phyloP scores from a whole-genome alignment of 78 protist genomes.

The Cavenderia fasciculata region DNA sequence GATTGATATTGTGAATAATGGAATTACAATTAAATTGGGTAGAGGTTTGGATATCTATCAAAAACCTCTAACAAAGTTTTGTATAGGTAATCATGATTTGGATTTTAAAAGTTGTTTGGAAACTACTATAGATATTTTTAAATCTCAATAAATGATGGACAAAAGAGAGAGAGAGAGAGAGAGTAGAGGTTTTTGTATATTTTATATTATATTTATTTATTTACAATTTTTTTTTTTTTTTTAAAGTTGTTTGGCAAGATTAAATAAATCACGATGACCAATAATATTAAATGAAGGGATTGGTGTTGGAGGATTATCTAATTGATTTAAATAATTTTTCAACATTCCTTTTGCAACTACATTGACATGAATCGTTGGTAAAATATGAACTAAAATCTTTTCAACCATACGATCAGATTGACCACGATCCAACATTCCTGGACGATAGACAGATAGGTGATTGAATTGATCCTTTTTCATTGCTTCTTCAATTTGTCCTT shows the following conservation, averaged over 20 bases:
- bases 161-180: too few relatives aligned
- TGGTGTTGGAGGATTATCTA: too few relatives aligned
- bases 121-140: slow-evolving; percentile 29
- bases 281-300: too few relatives aligned
- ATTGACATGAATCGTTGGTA: neutral
- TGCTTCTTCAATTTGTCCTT: slow-evolving; percentile 76
- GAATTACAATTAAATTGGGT: slow-evolving; percentile 14
- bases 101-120: slow-evolving; percentile 44
- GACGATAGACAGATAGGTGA: slow-evolving; percentile 49
- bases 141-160: too few relatives aligned
- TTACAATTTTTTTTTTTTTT: too few relatives aligned
- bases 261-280: too few relatives aligned
- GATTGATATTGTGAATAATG: slow-evolving; percentile 13
- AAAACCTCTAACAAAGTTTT: neutral
- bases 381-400: neutral
- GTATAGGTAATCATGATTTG: slow-evolving; percentile 12
- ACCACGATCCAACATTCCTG: slow-evolving; percentile 68
- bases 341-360: neutral
- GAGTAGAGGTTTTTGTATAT: too few relatives aligned
- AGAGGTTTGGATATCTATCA: slow-evolving; percentile 61
- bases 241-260: too few relatives aligned
- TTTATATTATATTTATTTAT: too few relatives aligned
- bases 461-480: slow-evolving; percentile 34
- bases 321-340: too few relatives aligned
- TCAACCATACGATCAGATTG: neutral